These are phyloP conservation scores for Cryptococcus deneoformans DNA, from an alignment of 1,284 basidiomycete genomes.

Conservation along the genomic window DNA sequence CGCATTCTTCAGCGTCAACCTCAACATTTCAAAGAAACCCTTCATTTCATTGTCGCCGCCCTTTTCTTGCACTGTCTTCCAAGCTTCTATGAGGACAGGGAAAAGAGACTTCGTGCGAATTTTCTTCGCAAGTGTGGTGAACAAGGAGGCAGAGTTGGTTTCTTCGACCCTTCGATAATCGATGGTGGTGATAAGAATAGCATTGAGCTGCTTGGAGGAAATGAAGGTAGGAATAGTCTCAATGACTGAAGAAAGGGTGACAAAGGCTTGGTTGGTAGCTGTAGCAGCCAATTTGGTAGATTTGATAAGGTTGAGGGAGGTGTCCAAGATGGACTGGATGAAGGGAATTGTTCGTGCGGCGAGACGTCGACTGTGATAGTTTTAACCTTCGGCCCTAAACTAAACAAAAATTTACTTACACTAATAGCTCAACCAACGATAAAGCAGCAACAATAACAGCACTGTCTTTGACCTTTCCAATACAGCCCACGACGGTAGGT, in stretches of 20 bases:
- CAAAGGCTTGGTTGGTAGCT: constrained; percentile 24
- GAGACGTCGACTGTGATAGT: constrained; percentile 59
- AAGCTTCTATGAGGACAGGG: constrained; percentile 56
- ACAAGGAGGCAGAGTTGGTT: constrained; percentile 17
- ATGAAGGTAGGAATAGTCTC: constrained; percentile 51
- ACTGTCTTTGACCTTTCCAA: constrained; percentile 49
- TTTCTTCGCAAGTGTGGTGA: constrained; percentile 65
- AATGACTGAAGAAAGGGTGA: constrained; percentile 31
- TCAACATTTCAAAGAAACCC: constrained; percentile 65
- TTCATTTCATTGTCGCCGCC: constrained; percentile 31
- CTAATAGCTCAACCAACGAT: constrained; percentile 52
- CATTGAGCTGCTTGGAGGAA: constrained; percentile 46
- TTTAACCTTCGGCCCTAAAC: not conserved
- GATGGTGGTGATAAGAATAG: constrained; percentile 43
- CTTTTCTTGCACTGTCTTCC: constrained; percentile 39
- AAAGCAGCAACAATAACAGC: constrained; percentile 57
- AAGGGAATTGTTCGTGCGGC: constrained; percentile 81
- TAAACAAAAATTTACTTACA: constrained; percentile 10
- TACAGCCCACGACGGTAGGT: constrained; percentile 58
- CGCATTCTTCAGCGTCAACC: constrained; percentile 63
- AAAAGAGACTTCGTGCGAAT: constrained; percentile 66
- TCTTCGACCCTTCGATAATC: constrained; percentile 28
- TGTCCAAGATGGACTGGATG: constrained; percentile 67
- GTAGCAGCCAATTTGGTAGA: constrained; percentile 15
- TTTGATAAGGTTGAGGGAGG: constrained; percentile 57